phyloP scores from a whole-genome alignment of 495 filamentous ascomycete genomes.

The Penicillium verhagenii region DNA sequence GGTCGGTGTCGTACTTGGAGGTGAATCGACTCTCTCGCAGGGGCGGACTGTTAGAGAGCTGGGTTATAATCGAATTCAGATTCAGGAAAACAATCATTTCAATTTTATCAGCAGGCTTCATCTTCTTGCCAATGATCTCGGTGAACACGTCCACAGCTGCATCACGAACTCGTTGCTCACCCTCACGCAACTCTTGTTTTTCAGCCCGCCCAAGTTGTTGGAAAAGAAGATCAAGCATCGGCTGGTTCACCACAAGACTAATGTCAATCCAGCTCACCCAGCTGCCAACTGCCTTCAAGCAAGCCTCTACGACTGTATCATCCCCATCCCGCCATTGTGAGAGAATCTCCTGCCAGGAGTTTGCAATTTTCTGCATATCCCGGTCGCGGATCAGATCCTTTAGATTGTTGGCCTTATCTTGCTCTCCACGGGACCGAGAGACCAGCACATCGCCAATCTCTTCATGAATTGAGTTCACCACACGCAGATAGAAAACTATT shows the following conservation, averaged over 20 bases:
- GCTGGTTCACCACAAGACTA: constrained; percentile 82
- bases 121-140: constrained; percentile 96
- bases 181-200: constrained; percentile 45
- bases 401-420: constrained; percentile 74
- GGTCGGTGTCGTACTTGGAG: constrained; percentile 84
- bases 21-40: constrained; percentile 75
- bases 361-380: constrained; percentile 81
- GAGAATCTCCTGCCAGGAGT: constrained; percentile 89
- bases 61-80: constrained; percentile 73
- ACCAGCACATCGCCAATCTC: constrained; percentile 93
- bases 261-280: constrained; percentile 99
- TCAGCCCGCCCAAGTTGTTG: constrained; percentile 66
- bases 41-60: constrained; percentile 77
- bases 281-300: constrained; percentile 80
- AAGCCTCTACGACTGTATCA: constrained; percentile 76
- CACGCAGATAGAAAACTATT: constrained; percentile 83
- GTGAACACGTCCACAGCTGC: constrained; percentile 90
- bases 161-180: constrained; percentile 74
- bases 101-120: constrained; percentile 88
- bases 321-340: constrained; percentile 73
- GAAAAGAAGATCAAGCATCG: constrained; percentile 79
- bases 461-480: constrained; percentile 86
- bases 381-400: constrained; percentile 85
- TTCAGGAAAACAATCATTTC: constrained; percentile 91
- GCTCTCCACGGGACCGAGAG: constrained; percentile 69